A percentile compares a stretch with the other conserved stretches of the same genome.
phyloP scores from a whole-genome alignment of 352 stramenopile genomes.

The Aphanomyces astaci region DNA sequence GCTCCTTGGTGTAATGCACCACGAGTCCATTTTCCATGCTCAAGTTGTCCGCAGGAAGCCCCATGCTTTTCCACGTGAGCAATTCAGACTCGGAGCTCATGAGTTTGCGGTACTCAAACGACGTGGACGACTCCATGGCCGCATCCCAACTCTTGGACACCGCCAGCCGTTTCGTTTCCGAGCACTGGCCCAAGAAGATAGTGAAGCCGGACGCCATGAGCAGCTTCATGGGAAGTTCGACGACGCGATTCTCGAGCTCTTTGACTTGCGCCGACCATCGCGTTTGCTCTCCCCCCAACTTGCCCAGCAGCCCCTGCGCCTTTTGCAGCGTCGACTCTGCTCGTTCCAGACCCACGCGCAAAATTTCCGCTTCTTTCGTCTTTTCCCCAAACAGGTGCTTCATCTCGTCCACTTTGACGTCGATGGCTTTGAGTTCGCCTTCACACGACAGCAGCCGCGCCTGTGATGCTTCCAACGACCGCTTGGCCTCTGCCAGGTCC shows the following conservation, averaged over 20 bases:
- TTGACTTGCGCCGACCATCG: constrained; percentile 88
- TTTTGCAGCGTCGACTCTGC: constrained; percentile 89
- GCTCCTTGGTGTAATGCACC: constrained; percentile 58
- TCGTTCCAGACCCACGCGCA: constrained; percentile 78
- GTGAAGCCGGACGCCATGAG: constrained; percentile 89
- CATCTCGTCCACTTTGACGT: constrained; percentile 81
- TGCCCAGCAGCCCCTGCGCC: constrained; percentile 81
- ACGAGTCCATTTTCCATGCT: constrained; percentile 93
- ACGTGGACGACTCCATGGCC: constrained; percentile 38
- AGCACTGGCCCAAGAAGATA: constrained; percentile 89
- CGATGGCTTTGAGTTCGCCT: constrained; percentile 87
- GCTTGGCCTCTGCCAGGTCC: constrained; percentile 85
- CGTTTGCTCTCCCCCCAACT: constrained; percentile 87
- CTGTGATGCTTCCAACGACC: constrained; percentile 78
- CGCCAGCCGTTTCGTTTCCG: constrained; percentile 72
- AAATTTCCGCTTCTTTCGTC: constrained; percentile 88
- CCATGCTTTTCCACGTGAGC: constrained; percentile 90
- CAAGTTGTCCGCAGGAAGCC: constrained; percentile 86
- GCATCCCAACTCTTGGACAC: constrained; percentile 78
- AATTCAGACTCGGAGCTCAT: constrained; percentile 89
- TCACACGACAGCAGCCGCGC: constrained; percentile 85
- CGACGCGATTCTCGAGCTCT: constrained; percentile 66
- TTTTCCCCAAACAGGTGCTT: constrained; percentile 89
- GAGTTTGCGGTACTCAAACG: constrained; percentile 81
- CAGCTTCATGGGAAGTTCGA: constrained; percentile 84